A percentile compares a stretch with the other conserved stretches of the same genome.
phyloP scores from a whole-genome alignment of 139 green algal genomes.

The Picochlorum sp. region DNA sequence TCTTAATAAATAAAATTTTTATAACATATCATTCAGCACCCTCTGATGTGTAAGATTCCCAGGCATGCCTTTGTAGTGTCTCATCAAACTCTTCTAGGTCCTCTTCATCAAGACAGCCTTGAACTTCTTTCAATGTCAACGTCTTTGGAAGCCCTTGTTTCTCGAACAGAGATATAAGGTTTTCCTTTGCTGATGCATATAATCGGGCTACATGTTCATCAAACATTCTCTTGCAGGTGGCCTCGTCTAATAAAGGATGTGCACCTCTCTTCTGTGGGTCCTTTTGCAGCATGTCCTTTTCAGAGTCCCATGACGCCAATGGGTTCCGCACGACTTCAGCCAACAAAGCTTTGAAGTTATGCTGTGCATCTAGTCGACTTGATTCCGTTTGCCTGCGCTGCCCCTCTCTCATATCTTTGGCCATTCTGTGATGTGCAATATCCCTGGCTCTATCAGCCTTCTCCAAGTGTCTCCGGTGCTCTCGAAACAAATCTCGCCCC shows the following conservation, averaged over 20 bases:
- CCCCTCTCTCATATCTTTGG: conserved; percentile 12
- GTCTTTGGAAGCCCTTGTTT: neutral
- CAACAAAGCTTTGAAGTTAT: conserved; percentile 48
- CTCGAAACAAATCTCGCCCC: conserved; percentile 9
- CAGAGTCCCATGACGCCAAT: conserved; percentile 28
- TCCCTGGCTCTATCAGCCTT: conserved; percentile 15
- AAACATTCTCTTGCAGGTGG: conserved; percentile 34
- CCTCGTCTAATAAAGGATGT: conserved; percentile 12
- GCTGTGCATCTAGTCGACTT: conserved; percentile 33
- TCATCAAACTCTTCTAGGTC: too few relatives aligned
- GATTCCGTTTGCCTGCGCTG: conserved; percentile 23
- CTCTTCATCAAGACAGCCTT: neutral
- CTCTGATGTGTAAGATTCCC: too few relatives aligned
- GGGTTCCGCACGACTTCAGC: conserved; percentile 45
- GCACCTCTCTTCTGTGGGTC: conserved; percentile 40
- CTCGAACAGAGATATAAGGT: neutral
- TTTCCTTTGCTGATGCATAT: neutral
- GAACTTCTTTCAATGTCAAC: neutral
- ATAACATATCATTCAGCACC: too few relatives aligned
- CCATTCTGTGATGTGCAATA: conserved; percentile 7
- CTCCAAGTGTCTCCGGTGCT: conserved; percentile 24
- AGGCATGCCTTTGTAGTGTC: too few relatives aligned
- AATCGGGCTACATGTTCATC: conserved; percentile 26
- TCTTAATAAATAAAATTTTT: too few relatives aligned
- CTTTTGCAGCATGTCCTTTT: conserved; percentile 22